Conservation (phyloP, 176 grass and related monocot genomes). For the Oryza punctata region DNA sequence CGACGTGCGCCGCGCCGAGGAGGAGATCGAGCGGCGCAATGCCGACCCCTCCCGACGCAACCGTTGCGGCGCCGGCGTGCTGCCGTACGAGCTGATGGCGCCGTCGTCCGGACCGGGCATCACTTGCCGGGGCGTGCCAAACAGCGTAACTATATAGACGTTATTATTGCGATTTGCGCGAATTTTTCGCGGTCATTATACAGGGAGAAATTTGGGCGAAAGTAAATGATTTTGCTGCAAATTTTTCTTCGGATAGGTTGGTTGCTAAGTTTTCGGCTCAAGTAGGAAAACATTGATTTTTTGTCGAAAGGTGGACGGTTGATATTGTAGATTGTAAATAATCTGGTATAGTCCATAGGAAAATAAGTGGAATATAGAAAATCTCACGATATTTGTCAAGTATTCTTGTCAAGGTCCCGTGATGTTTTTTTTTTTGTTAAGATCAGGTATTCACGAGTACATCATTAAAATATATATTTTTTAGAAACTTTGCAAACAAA, state of each 20-base stretch:
- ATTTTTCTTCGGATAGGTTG: neutral
- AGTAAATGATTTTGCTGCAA: neutral
- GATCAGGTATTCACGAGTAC: too few species aligned
- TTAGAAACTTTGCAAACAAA: too few species aligned
- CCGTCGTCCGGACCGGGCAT: slow-evolving; percentile 77
- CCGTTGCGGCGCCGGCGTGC: slow-evolving; percentile 83
- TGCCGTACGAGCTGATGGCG: slow-evolving; percentile 91
- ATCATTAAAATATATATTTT: too few species aligned
- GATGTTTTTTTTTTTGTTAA: too few species aligned
- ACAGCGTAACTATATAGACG: slow-evolving; percentile 76
- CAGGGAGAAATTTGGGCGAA: neutral
- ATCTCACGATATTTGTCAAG: neutral
- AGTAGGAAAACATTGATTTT: slow-evolving; percentile 19
- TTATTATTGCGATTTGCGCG: neutral
- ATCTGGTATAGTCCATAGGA: neutral
- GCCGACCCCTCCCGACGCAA: slow-evolving; percentile 55
- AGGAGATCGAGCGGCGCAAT: slow-evolving; percentile 76
- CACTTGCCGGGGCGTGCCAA: slow-evolving; percentile 87
- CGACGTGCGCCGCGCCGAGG: slow-evolving; percentile 62
- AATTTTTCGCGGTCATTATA: neutral
- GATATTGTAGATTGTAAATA: slow-evolving; percentile 42
- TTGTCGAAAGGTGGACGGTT: neutral
- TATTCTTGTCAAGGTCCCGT: neutral
- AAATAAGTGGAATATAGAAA: neutral
- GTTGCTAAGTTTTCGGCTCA: slow-evolving; percentile 27